A percentile compares a stretch with the other conserved stretches of the same genome.
Evolutionary conservation across 1,139 yeast genomes (phyloP).

Genomic region (Yamadazyma friedrichii): DNA sequence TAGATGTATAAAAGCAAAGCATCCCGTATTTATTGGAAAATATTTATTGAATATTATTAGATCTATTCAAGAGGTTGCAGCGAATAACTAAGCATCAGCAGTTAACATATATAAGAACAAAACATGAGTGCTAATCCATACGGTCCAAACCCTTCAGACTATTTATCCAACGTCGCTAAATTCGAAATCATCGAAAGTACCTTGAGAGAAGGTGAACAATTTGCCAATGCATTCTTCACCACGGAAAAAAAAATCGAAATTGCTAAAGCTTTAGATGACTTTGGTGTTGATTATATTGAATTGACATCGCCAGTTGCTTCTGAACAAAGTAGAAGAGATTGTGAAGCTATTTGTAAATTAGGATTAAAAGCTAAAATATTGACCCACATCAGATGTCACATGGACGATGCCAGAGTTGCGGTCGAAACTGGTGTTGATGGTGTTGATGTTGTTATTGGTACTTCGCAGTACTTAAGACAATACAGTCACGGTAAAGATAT

Average conservation of each 20-base stretch:
- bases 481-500: conserved; percentile 98
- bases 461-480: conserved; percentile 92
- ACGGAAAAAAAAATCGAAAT: conserved; percentile 97
- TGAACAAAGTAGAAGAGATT: conserved; percentile 88
- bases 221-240: conserved; percentile 93
- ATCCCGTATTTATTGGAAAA: not conserved
- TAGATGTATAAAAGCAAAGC: not conserved
- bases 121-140: conserved; percentile 61
- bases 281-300: conserved; percentile 97
- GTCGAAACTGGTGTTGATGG: conserved; percentile 99
- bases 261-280: conserved; percentile 95
- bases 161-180: conserved; percentile 80
- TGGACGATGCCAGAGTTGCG: conserved; percentile 97
- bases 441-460: conserved; percentile 97
- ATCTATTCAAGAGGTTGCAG: not conserved
- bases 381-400: conserved; percentile 92
- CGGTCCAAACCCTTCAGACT: conserved; percentile 95
- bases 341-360: conserved; percentile 97
- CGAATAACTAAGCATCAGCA: not conserved
- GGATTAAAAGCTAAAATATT: conserved; percentile 94
- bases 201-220: conserved; percentile 97
- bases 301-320: conserved; percentile 97
- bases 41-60: not conserved
- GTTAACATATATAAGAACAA: not conserved
- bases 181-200: conserved; percentile 95